phyloP scores from a whole-genome alignment of 495 filamentous ascomycete species.

The Aspergillus bridgeri region DNA sequence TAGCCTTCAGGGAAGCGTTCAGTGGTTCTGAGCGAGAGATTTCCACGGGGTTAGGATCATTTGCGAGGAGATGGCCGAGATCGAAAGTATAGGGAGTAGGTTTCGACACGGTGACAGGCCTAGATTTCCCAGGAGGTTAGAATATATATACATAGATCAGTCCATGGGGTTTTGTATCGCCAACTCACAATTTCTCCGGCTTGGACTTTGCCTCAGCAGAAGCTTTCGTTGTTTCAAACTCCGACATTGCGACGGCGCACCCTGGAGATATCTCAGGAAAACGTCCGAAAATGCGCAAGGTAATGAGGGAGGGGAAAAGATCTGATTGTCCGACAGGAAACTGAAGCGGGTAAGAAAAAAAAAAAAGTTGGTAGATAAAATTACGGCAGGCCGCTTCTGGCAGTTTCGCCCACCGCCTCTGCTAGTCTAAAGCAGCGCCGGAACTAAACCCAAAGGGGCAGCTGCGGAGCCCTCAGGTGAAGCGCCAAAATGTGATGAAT shows the following conservation, averaged over 20 bases:
- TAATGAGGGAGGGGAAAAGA: not conserved
- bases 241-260: conserved; percentile 21
- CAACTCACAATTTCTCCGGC: conserved; percentile 41
- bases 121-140: conserved; percentile 15
- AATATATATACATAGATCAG: not conserved
- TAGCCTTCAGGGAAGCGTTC: conserved; percentile 54
- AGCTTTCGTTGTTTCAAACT: conserved; percentile 22
- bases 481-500: conserved; percentile 34
- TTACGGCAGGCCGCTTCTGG: conserved; percentile 20
- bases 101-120: conserved; percentile 66
- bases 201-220: conserved; percentile 27
- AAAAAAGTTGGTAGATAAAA: conserved; percentile 27
- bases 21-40: conserved; percentile 34
- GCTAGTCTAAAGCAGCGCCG: not conserved
- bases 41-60: conserved; percentile 77
- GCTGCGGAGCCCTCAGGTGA: conserved; percentile 20
- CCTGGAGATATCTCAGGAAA: not conserved
- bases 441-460: conserved; percentile 24
- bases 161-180: not conserved
- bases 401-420: conserved; percentile 12
- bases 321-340: conserved; percentile 4
- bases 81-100: conserved; percentile 91
- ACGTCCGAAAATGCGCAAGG: not conserved
- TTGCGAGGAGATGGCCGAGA: conserved; percentile 76
- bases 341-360: conserved; percentile 15